phyloP scores from a whole-genome alignment of 1,284 basidiomycete species.

The Papiliotrema laurentii region DNA sequence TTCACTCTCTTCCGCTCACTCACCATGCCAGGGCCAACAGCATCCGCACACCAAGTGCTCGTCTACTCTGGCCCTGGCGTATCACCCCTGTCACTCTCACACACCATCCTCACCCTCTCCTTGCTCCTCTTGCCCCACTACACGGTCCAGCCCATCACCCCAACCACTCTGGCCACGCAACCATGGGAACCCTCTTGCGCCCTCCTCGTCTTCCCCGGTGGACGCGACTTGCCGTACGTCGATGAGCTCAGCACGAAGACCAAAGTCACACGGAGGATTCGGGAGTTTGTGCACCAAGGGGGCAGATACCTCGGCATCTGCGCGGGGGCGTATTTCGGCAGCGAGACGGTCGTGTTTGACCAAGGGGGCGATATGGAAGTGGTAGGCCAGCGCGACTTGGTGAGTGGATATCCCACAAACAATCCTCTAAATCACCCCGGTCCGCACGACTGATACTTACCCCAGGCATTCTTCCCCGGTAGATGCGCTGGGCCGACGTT shows the following conservation, averaged over 20 bases:
- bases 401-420: slow-evolving; percentile 11
- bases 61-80: slow-evolving; percentile 72
- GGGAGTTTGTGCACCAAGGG: slow-evolving; percentile 62
- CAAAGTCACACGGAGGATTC: slow-evolving; percentile 52
- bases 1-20: too few species aligned
- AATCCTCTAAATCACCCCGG: background rate
- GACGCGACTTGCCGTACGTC: slow-evolving; percentile 54
- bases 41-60: slow-evolving; percentile 57
- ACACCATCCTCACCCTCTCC: slow-evolving; percentile 58
- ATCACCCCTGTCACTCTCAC: slow-evolving; percentile 56
- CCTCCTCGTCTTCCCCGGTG: slow-evolving; percentile 69
- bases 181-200: slow-evolving; percentile 74
- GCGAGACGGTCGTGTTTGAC: slow-evolving; percentile 52
- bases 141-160: slow-evolving; percentile 65
- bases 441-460: too few species aligned
- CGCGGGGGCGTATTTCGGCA: slow-evolving; percentile 58
- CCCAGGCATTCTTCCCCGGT: slow-evolving; percentile 56
- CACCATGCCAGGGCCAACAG: slow-evolving; percentile 36
- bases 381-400: slow-evolving; percentile 53
- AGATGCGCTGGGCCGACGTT: slow-evolving; percentile 56
- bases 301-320: slow-evolving; percentile 67
- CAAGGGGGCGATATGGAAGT: slow-evolving; percentile 52
- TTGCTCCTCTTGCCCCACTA: slow-evolving; percentile 66
- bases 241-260: slow-evolving; percentile 49
- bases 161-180: slow-evolving; percentile 57